phyloP scores from a whole-genome alignment of 148 eudicot species.

The Selenicereus undatus region DNA sequence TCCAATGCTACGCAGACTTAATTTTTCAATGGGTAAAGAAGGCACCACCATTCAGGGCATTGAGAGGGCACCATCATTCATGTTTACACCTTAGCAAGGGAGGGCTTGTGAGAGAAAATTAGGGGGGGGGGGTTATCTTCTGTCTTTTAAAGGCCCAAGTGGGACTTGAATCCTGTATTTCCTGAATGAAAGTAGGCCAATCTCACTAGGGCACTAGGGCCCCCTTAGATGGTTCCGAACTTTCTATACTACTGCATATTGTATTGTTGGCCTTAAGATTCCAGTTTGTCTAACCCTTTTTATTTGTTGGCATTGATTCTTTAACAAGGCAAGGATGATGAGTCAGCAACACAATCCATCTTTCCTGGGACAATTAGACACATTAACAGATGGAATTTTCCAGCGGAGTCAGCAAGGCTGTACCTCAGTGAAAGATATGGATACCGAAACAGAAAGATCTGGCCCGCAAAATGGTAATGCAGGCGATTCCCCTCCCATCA shows the following conservation, averaged over 20 bases:
- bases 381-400: constrained; percentile 20
- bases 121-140: background rate
- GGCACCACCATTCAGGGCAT: background rate
- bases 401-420: constrained; percentile 27
- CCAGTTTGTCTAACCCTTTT: background rate
- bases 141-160: background rate
- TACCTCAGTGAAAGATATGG: constrained; percentile 24
- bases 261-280: background rate
- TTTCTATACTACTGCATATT: no score
- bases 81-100: background rate
- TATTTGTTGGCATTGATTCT: constrained; percentile 2
- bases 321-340: constrained; percentile 53
- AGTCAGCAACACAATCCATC: constrained; percentile 38
- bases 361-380: constrained; percentile 34
- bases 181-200: background rate
- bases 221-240: background rate
- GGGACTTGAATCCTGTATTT: background rate
- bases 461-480: constrained; percentile 27
- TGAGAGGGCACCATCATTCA: background rate
- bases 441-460: constrained; percentile 14
- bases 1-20: background rate
- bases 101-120: background rate
- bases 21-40: background rate
- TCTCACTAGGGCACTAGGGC: background rate
- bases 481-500: constrained; percentile 21